Evolutionary conservation across 2,329 filamentous ascomycete genomes (phyloP).

Genomic region (Claviceps sorghi): DNA sequence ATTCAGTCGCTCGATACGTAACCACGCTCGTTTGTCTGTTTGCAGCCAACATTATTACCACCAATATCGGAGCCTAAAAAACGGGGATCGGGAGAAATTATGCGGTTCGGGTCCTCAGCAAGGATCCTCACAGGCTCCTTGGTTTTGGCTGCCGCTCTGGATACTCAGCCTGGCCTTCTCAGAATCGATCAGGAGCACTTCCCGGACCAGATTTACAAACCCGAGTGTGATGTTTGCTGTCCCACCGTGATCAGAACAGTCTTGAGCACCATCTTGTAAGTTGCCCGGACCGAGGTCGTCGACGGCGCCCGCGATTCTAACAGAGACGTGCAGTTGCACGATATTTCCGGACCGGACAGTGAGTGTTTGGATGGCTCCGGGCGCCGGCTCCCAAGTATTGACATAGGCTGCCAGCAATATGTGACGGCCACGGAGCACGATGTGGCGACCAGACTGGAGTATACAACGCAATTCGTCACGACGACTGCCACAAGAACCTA

Average conservation of each 20-base stretch:
- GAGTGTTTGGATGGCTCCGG: background rate
- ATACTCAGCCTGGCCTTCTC: background rate
- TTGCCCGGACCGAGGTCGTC: background rate
- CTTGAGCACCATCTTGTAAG: constrained; percentile 3
- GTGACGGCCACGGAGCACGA: constrained; percentile 8
- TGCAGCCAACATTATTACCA: background rate
- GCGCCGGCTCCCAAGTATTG: background rate
- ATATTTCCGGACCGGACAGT: constrained; percentile 5
- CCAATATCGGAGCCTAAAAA: background rate
- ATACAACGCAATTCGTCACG: constrained; percentile 10
- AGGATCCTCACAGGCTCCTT: constrained; percentile 1
- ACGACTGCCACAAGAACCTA: constrained; percentile 8
- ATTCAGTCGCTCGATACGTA: background rate
- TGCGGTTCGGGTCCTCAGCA: background rate
- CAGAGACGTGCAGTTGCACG: constrained; percentile 1
- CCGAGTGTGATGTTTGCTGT: constrained; percentile 1
- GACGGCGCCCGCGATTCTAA: background rate
- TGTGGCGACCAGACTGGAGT: constrained; percentile 9
- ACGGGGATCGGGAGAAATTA: background rate
- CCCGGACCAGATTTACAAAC: constrained; percentile 1
- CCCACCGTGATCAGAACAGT: constrained; percentile 3
- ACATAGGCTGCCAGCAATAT: constrained; percentile 4
- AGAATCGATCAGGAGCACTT: background rate
- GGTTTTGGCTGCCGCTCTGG: background rate
- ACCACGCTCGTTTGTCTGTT: background rate